Conservation (phyloP, 1,139 yeast genomes). For the Yamadazyma oceani region DNA sequence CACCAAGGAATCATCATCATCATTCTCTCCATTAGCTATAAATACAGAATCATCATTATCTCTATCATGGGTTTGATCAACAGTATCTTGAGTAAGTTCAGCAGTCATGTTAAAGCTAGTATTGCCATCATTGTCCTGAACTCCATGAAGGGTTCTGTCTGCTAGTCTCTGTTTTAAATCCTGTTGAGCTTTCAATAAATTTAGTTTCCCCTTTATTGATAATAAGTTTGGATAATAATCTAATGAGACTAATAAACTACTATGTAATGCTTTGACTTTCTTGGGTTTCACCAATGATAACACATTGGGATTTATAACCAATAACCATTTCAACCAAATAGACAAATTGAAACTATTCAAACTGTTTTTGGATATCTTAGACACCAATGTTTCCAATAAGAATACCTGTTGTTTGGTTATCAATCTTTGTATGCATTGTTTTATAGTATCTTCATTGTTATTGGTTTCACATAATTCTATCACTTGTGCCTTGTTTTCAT, state of each 20-base stretch:
- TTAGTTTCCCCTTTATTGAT: conserved; percentile 46
- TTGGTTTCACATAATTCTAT: conserved; percentile 36
- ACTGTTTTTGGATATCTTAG: conserved; percentile 35
- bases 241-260: conserved; percentile 32
- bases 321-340: conserved; percentile 52
- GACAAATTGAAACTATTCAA: conserved; percentile 32
- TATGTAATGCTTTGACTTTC: conserved; percentile 13
- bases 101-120: conserved; percentile 11
- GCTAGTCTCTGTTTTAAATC: conserved; percentile 25
- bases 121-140: neutral
- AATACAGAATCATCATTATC: conserved; percentile 24
- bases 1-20: conserved; percentile 29
- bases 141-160: neutral
- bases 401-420: conserved; percentile 19
- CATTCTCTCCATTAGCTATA: conserved; percentile 46
- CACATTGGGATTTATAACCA: conserved; percentile 36
- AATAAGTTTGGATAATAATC: conserved; percentile 38
- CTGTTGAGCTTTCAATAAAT: conserved; percentile 40
- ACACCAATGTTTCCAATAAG: conserved; percentile 36
- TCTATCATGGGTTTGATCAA: conserved; percentile 21
- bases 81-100: conserved; percentile 12
- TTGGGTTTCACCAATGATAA: conserved; percentile 8
- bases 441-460: conserved; percentile 33
- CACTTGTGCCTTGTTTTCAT: conserved; percentile 14
- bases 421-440: conserved; percentile 30